These are phyloP conservation scores for Auricularia cornea DNA, from an alignment of 768 basidiomycete genomes.

Conservation along the genomic window DNA sequence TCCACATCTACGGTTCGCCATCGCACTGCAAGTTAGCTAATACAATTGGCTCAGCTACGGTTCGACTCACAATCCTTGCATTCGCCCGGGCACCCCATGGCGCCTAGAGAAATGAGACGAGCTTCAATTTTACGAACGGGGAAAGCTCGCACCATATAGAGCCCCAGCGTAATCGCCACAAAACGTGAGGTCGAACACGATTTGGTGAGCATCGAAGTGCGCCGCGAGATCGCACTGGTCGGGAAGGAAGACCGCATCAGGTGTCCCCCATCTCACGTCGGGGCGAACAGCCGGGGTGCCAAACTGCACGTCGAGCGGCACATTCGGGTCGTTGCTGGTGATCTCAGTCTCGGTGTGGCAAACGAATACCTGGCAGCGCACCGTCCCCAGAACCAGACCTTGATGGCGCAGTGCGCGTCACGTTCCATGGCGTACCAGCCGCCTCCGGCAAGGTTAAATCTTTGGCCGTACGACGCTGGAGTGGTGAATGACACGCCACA, in stretches of 20 bases:
- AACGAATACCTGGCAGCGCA: neutral
- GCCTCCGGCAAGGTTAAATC: conserved; percentile 45
- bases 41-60: neutral
- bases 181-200: conserved; percentile 55
- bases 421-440: conserved; percentile 53
- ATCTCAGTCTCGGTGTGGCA: neutral
- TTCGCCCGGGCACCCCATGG: conserved; percentile 13
- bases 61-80: conserved; percentile 42
- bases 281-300: conserved; percentile 5
- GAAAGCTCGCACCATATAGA: conserved; percentile 25
- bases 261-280: conserved; percentile 31
- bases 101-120: conserved; percentile 28
- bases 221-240: conserved; percentile 41
- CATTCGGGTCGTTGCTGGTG: conserved; percentile 31
- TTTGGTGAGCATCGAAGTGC: conserved; percentile 44
- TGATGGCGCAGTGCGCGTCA: conserved; percentile 34
- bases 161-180: conserved; percentile 52
- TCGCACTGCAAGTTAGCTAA: neutral
- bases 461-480: conserved; percentile 29
- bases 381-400: conserved; percentile 50
- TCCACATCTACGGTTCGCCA: conserved; percentile 11
- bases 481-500: conserved; percentile 43
- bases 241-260: conserved; percentile 42
- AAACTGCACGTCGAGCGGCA: conserved; percentile 36
- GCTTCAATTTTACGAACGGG: neutral